These are phyloP conservation scores for Candida stauntonica DNA, from an alignment of 805 yeast species.

Conservation along the genomic window DNA sequence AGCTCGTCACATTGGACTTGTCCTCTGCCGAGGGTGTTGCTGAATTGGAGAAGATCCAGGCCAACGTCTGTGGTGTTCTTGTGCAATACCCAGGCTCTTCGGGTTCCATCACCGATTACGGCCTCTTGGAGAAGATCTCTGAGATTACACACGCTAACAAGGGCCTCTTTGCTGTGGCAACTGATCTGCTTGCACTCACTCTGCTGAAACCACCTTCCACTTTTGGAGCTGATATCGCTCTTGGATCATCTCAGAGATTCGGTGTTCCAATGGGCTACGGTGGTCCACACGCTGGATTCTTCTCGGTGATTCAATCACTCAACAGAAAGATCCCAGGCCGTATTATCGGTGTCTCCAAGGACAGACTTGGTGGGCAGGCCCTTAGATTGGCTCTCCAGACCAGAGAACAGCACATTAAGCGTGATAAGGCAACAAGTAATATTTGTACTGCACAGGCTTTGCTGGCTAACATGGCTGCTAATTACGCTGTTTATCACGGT, in stretches of 20 bases:
- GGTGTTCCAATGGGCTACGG: slow-evolving; percentile 98
- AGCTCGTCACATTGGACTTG: slow-evolving; percentile 55
- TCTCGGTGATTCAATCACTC: slow-evolving; percentile 75
- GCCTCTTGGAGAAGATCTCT: slow-evolving; percentile 50
- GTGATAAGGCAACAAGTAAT: slow-evolving; percentile 97
- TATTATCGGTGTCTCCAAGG: slow-evolving; percentile 89
- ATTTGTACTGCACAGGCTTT: slow-evolving; percentile 98
- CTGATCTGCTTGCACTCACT: slow-evolving; percentile 88
- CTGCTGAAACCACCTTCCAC: slow-evolving; percentile 77
- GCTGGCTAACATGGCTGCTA: slow-evolving; percentile 91
- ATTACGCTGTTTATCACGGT: slow-evolving; percentile 96
- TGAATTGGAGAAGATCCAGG: slow-evolving; percentile 30
- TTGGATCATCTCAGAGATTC: slow-evolving; percentile 91
- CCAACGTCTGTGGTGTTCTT: slow-evolving; percentile 69
- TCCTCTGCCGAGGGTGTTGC: slow-evolving; percentile 37
- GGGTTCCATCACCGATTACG: slow-evolving; percentile 55
- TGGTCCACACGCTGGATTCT: slow-evolving; percentile 98
- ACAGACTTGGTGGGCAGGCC: slow-evolving; percentile 86
- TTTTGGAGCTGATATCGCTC: slow-evolving; percentile 87
- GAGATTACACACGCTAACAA: slow-evolving; percentile 64
- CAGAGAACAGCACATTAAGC: slow-evolving; percentile 95
- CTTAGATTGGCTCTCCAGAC: slow-evolving; percentile 92
- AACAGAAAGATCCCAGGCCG: slow-evolving; percentile 96
- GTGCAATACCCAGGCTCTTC: slow-evolving; percentile 90
- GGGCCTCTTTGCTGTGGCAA: slow-evolving; percentile 79